Base-by-base conservation (phyloP, 2,329 filamentous ascomycete species). In the Hypoxylon sp. region DNA sequence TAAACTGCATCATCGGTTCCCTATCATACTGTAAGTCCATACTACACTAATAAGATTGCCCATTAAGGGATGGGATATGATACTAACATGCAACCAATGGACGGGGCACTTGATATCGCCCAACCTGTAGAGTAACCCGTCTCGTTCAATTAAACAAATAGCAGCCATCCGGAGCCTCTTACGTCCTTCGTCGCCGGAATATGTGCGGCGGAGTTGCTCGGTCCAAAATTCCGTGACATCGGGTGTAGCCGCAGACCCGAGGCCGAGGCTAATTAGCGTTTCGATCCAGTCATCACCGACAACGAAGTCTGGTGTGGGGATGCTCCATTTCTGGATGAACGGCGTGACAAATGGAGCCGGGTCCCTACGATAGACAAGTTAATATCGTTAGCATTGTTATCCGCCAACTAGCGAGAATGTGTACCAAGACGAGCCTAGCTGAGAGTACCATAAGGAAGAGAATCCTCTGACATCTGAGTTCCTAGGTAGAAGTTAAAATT, bases 31-130 rank as follows among this genome's bases (percentile, higher is more conserved):
- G 13, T 32, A 2, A 32, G 30, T 10, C 30, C 30, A 10, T 32
- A 32, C 30, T 32, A 32, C 30, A 10, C 4, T 10, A 10, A 11
- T 3, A 34, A 10, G 17, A n/a, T 15, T 11, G 22, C 32, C 7
- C 8, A 6, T 7, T 24, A 28, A 47, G 17, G 6, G 6, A 3
- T 37, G 11, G 3, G n/a, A n/a, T 13, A 41, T 39, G 15, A 10
- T n/a, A 73, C 77, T 67, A 59, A 83, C 81, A 73, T 84, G 82
- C 13, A 85, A 74, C 83, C 82, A 85, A 59, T 80, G 77, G 4
- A 85, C 82, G 1, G 83, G 83, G 59, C 82, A 85, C 58, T 74
- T 79, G 59, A 85, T 70, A 63, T 84, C 80, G 17, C 75, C 62
- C 39, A 84, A 59, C 13, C 83, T 76, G n/a, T 76, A 62, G 11